Conservation (phyloP, 2,329 filamentous ascomycete genomes). For the Chaetomium globosum region DNA sequence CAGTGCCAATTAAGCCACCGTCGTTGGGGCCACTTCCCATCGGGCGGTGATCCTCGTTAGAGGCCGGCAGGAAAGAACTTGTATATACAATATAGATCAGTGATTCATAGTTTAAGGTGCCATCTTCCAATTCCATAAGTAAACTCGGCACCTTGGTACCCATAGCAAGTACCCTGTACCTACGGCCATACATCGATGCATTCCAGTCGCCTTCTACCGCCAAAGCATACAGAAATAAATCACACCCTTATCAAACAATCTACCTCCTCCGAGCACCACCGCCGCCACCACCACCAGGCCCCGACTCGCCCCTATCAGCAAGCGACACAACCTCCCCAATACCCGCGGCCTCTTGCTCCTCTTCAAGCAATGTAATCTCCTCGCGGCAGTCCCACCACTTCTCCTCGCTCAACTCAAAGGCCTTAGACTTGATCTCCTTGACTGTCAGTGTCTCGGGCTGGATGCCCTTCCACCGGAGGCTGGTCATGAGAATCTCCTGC, state of each 20-base stretch:
- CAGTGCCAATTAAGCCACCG: constrained; percentile 4
- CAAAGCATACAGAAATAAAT: neutral
- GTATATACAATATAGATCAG: neutral
- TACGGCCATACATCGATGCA: too few species aligned
- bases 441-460: constrained; percentile 69
- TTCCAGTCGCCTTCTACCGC: neutral
- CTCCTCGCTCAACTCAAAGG: constrained; percentile 88
- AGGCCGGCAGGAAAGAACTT: neutral
- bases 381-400: constrained; percentile 99
- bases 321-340: constrained; percentile 93
- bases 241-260: neutral
- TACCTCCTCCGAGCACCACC: constrained; percentile 35
- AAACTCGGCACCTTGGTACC: too few species aligned
- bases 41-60: constrained; percentile 2
- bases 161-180: too few species aligned
- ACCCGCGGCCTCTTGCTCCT: constrained; percentile 92
- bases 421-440: constrained; percentile 91
- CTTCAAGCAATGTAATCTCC: constrained; percentile 86
- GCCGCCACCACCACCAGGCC: constrained; percentile 51
- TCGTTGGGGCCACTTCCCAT: too few species aligned
- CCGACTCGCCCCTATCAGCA: constrained; percentile 67
- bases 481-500: constrained; percentile 83
- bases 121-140: neutral
- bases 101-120: neutral
- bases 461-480: constrained; percentile 67